phyloP scores from a whole-genome alignment of 2,329 filamentous ascomycete species.

The Pseudogymnoascus sp. region DNA sequence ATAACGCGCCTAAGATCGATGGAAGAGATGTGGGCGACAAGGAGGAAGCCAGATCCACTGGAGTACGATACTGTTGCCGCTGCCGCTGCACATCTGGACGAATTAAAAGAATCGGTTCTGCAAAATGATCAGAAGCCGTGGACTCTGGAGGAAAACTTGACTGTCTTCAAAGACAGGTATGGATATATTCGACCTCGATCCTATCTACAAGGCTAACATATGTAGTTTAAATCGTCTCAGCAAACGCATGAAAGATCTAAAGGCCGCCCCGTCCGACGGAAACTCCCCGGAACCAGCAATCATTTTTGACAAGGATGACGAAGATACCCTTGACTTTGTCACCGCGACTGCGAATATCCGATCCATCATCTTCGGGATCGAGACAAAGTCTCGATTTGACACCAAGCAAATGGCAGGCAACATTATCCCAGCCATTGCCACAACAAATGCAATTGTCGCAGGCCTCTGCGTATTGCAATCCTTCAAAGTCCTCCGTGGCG shows the following conservation, averaged over 20 bases:
- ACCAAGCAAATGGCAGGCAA: conserved; percentile 99
- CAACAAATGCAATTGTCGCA: conserved; percentile 93
- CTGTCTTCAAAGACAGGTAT: conserved; percentile 72
- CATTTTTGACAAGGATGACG: conserved; percentile 93
- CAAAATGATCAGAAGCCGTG: conserved; percentile 67
- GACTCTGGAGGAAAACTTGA: conserved; percentile 75
- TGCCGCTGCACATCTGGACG: conserved; percentile 8
- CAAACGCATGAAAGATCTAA: conserved; percentile 59
- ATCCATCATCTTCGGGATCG: conserved; percentile 82
- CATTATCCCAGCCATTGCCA: conserved; percentile 97
- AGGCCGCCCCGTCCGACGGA: conserved; percentile 34
- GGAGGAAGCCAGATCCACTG: conserved; percentile 64
- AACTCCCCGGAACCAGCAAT: conserved; percentile 55
- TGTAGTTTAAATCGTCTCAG: conserved; percentile 63
- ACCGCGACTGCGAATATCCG: conserved; percentile 83
- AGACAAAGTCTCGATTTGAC: conserved; percentile 83
- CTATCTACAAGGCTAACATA: conserved; percentile 13
- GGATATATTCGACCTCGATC: background rate
- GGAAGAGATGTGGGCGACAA: conserved; percentile 93
- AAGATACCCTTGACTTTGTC: conserved; percentile 91
- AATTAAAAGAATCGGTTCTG: conserved; percentile 43
- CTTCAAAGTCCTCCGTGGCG: conserved; percentile 75
- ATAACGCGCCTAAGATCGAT: conserved; percentile 75
- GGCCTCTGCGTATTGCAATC: conserved; percentile 86
- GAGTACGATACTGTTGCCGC: conserved; percentile 55